phyloP scores from a whole-genome alignment of 1,139 yeast genomes.

The Saccharomyces hybrid region DNA sequence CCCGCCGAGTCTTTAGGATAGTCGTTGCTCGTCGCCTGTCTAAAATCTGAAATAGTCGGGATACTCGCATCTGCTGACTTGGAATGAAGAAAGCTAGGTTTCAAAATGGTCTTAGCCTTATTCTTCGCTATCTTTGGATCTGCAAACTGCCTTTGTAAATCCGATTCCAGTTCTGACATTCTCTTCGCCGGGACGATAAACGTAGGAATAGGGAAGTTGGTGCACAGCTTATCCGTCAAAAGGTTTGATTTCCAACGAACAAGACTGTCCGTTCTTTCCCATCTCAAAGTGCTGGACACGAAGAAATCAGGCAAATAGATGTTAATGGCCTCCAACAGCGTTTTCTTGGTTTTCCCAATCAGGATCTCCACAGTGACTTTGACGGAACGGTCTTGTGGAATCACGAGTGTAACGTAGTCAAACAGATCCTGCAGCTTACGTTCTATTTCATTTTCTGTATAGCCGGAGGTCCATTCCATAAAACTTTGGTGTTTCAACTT shows the following conservation, averaged over 20 bases:
- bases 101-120: background rate
- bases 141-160: conserved; percentile 20
- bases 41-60: background rate
- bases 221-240: conserved; percentile 56
- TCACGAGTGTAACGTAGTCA: conserved; percentile 41
- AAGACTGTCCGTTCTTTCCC: conserved; percentile 43
- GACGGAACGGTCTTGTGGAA: conserved; percentile 44
- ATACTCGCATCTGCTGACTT: background rate
- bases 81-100: background rate
- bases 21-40: background rate
- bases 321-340: conserved; percentile 53
- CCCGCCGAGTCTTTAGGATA: background rate
- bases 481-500: conserved; percentile 26
- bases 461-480: conserved; percentile 29
- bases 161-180: conserved; percentile 47
- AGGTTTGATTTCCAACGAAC: conserved; percentile 56
- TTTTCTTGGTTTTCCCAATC: conserved; percentile 45
- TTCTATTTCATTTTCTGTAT: conserved; percentile 21
- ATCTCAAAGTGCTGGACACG: conserved; percentile 49
- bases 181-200: conserved; percentile 62
- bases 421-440: conserved; percentile 36
- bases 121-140: background rate
- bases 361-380: conserved; percentile 57
- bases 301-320: conserved; percentile 53
- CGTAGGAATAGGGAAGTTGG: conserved; percentile 60